Conservation (phyloP, 2,329 filamentous ascomycete species). For the Neofusicoccum sp. region DNA sequence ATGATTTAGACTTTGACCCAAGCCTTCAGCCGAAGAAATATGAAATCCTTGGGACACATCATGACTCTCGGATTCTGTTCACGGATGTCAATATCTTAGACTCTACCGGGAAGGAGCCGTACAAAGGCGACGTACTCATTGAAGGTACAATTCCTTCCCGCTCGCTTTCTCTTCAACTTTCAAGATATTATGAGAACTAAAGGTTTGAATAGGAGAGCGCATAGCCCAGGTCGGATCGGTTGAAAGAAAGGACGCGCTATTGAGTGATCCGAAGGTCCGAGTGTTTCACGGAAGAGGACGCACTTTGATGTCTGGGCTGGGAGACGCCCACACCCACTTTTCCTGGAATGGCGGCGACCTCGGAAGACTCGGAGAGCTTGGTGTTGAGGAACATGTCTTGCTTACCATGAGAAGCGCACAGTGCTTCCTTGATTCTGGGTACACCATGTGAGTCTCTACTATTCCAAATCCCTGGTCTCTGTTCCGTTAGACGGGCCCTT, state of each 20-base stretch:
- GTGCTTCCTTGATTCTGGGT: conserved; percentile 45
- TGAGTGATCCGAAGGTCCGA: conserved; percentile 33
- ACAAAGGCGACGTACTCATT: conserved; percentile 41
- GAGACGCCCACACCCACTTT: conserved; percentile 51
- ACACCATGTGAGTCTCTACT: background rate
- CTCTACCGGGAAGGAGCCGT: conserved; percentile 38
- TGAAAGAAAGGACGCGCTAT: conserved; percentile 26
- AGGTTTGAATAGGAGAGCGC: conserved; percentile 28
- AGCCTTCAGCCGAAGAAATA: conserved; percentile 35
- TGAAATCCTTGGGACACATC: conserved; percentile 35
- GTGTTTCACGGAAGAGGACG: conserved; percentile 42
- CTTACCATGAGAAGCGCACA: conserved; percentile 45
- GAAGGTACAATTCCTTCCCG: conserved; percentile 27
- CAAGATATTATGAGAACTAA: too few relatives aligned
- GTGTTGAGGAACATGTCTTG: conserved; percentile 21
- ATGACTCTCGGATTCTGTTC: conserved; percentile 36
- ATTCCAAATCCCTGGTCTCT: too few relatives aligned
- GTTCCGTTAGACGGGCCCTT: too few relatives aligned
- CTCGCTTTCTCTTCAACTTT: background rate
- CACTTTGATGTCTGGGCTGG: conserved; percentile 51
- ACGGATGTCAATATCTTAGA: conserved; percentile 43
- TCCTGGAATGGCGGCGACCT: conserved; percentile 49
- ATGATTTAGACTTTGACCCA: background rate
- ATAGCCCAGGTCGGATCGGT: conserved; percentile 36
- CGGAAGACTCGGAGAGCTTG: conserved; percentile 37